Evolutionary conservation across 192 early-diverging fungal genomes (phyloP).

Genomic region (Backusella circina): DNA sequence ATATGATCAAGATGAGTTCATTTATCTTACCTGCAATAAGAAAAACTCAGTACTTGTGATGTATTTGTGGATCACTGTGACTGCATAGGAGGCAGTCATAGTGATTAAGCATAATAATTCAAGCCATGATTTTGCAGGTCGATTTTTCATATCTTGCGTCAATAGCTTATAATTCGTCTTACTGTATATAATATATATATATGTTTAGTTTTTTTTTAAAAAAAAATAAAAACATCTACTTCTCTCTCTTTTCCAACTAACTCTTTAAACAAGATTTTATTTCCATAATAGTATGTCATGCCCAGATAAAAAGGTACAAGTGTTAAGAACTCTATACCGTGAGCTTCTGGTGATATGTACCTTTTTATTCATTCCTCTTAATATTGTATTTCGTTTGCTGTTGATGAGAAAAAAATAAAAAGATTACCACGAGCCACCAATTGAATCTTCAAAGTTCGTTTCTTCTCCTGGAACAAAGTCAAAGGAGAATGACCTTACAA

Average conservation of each 20-base stretch:
- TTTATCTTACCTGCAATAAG: constrained; percentile 35
- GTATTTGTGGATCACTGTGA: constrained; percentile 41
- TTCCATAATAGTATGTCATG: constrained; percentile 36
- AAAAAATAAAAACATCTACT: no score
- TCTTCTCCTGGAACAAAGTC: constrained; percentile 15
- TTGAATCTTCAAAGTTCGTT: constrained; percentile 13
- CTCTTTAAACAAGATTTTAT: constrained; percentile 11
- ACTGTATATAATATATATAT: background rate
- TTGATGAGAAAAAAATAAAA: background rate
- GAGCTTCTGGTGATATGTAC: constrained; percentile 49
- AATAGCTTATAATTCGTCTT: background rate
- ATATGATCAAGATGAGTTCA: background rate
- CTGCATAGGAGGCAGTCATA: constrained; percentile 27
- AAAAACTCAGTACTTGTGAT: constrained; percentile 34
- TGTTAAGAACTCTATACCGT: constrained; percentile 43
- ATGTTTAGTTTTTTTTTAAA: background rate
- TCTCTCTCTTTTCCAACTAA: background rate
- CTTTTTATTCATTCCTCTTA: constrained; percentile 20
- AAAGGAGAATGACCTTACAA: background rate
- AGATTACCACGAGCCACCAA: constrained; percentile 18
- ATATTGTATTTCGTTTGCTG: background rate
- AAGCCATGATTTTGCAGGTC: constrained; percentile 4
- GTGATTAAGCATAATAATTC: constrained; percentile 23
- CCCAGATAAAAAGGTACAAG: constrained; percentile 31
- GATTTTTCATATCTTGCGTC: background rate